These are phyloP conservation scores for Populus hybrid DNA, from an alignment of 441 rosid genomes.

Conservation along the genomic window DNA sequence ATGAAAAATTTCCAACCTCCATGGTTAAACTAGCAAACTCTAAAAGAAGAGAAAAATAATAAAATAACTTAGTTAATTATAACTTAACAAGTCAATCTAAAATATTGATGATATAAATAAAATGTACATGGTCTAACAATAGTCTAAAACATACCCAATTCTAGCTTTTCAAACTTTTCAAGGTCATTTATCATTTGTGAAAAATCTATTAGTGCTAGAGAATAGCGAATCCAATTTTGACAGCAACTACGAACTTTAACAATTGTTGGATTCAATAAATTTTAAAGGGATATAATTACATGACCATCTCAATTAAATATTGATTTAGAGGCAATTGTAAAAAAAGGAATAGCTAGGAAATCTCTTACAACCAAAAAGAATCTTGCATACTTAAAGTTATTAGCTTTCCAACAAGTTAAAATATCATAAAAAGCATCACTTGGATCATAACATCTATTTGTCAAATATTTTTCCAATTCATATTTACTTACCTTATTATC, in stretches of 20 bases:
- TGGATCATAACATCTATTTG: neutral
- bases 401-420: neutral
- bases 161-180: too few relatives aligned
- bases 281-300: neutral
- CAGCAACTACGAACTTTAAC: neutral
- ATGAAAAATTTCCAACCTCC: too few relatives aligned
- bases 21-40: too few relatives aligned
- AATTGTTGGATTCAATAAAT: neutral
- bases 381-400: neutral
- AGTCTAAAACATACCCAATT: too few relatives aligned
- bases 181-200: too few relatives aligned
- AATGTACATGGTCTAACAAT: neutral
- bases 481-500: neutral
- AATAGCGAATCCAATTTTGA: neutral
- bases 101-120: neutral
- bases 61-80: neutral
- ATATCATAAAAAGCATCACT: neutral
- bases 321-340: neutral
- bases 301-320: neutral
- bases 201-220: neutral
- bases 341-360: neutral
- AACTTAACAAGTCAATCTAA: neutral
- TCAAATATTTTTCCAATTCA: neutral
- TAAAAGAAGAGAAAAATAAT: neutral
- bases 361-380: neutral